These are phyloP conservation scores for Rhododendron ferrugineum DNA, from an alignment of 148 eudicot genomes.

Conservation along the genomic window DNA sequence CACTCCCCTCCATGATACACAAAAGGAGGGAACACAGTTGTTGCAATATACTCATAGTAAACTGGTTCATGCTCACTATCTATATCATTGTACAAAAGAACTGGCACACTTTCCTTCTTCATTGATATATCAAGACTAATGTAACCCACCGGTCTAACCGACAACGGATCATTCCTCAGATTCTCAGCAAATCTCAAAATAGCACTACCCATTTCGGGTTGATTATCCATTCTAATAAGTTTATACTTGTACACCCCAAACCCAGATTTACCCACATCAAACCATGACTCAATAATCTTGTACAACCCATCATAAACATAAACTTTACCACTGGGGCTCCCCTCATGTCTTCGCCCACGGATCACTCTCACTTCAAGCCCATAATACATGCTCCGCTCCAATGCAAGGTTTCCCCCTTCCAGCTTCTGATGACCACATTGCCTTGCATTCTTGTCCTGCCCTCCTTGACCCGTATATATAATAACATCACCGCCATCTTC, in stretches of 20 bases:
- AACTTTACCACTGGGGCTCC: conserved; percentile 54
- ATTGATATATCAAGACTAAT: conserved; percentile 57
- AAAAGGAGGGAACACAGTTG: conserved; percentile 59
- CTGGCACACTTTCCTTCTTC: conserved; percentile 58
- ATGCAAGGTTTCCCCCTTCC: conserved; percentile 71
- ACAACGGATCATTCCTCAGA: conserved; percentile 47
- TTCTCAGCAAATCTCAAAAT: conserved; percentile 47
- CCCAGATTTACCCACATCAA: conserved; percentile 87
- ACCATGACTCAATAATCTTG: conserved; percentile 64
- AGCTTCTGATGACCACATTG: conserved; percentile 57
- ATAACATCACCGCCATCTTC: conserved; percentile 73
- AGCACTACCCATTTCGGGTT: conserved; percentile 83
- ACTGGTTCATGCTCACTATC: conserved; percentile 60
- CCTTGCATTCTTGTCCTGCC: conserved; percentile 51
- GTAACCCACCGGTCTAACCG: conserved; percentile 61
- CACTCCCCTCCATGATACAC: conserved; percentile 34
- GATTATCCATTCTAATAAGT: conserved; percentile 63
- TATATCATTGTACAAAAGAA: conserved; percentile 68
- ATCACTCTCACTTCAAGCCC: conserved; percentile 78
- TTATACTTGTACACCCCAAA: conserved; percentile 82
- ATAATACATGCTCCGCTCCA: conserved; percentile 82
- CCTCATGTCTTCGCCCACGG: conserved; percentile 60
- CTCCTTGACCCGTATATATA: conserved; percentile 79
- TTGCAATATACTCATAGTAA: conserved; percentile 53
- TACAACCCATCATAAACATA: conserved; percentile 90